These are phyloP conservation scores for Onygena corvina DNA, from an alignment of 2,329 filamentous ascomycete genomes.

Conservation along the genomic window DNA sequence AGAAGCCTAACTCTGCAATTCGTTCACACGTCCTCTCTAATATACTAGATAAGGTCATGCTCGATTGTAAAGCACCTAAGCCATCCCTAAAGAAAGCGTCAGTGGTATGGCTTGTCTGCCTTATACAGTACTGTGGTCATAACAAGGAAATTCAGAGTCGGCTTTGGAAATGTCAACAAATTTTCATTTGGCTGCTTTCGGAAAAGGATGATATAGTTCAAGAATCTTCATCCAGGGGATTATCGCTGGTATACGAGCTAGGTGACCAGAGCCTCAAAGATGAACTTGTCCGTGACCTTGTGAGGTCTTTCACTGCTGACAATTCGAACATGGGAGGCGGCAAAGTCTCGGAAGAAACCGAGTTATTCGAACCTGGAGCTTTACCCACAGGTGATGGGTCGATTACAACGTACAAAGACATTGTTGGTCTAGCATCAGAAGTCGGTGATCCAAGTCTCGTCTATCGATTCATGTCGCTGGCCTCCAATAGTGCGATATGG, in stretches of 20 bases:
- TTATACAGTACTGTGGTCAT: conserved; percentile 82
- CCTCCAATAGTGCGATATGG: conserved; percentile 93
- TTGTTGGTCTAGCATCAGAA: conserved; percentile 88
- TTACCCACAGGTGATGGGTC: conserved; percentile 83
- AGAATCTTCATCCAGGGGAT: conserved; percentile 80
- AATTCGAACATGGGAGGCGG: conserved; percentile 50
- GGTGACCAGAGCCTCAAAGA: conserved; percentile 70
- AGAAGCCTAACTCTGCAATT: conserved; percentile 30
- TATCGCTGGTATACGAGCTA: conserved; percentile 88
- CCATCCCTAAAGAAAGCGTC: conserved; percentile 83
- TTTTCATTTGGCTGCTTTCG: conserved; percentile 76
- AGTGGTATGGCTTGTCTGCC: conserved; percentile 85
- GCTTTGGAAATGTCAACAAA: conserved; percentile 66
- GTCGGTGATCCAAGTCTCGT: conserved; percentile 93
- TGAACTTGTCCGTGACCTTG: conserved; percentile 73
- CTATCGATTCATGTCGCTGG: conserved; percentile 96
- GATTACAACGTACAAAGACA: conserved; percentile 93
- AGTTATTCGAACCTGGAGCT: conserved; percentile 84
- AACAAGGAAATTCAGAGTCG: conserved; percentile 59
- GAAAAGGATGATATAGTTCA: conserved; percentile 90
- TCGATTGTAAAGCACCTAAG: conserved; percentile 70
- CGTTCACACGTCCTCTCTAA: conserved; percentile 36
- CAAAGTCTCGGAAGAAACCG: conserved; percentile 79
- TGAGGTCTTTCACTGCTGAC: conserved; percentile 70
- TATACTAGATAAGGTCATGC: conserved; percentile 60